Evolutionary conservation across 768 basidiomycete species (phyloP), one percentile per base, ranked within the genome.

Genomic region (Favolaschia claudopus): DNA sequence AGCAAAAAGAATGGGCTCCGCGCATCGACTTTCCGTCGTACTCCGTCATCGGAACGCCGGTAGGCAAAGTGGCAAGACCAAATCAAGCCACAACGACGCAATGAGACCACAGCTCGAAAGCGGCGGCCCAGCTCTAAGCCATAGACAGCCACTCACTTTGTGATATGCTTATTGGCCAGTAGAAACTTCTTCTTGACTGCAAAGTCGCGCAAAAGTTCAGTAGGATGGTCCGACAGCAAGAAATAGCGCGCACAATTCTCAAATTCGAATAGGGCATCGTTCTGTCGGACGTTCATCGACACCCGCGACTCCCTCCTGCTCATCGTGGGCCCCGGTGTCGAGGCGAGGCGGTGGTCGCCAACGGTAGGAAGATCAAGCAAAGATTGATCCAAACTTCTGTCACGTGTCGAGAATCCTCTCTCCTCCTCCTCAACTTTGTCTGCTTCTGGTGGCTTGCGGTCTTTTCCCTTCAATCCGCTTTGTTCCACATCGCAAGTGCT

Each of bases 141-240:
- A 43, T 0, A 15, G 34, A 27, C 36, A 17, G 0, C n/a, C 27
- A 72, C 83, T 34, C 66, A 93, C 92, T 93, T 94, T 24, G 92
- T 93, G 70, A 94, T 94, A 76, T 93, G 92, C 75, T 93, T 93
- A 77, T 94, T 94, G 56, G 92, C 91, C 58, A 93, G 87, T 20
- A 94, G 81, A 68, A 93, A 93, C 78, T 92, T 93, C 87, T 92
- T 92, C 87, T 93, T 93, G 81, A 93, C 92, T 94, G 70, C 53
- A 62, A 74, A 63, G 71, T 73, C 73, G 80, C 73, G 69, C 46
- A 19, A 51, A 36, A 67, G 66, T 70, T n/a, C 58, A 69, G 65
- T 56, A 60, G 69, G 62, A 72, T 58, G 59, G 36, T 52, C 58
- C 55, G 59, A 48, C 42, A 54, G 48, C 59, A 51, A 46, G 42